Conservation (phyloP, 495 filamentous ascomycete species). For the Astrocystis sublimbata region DNA sequence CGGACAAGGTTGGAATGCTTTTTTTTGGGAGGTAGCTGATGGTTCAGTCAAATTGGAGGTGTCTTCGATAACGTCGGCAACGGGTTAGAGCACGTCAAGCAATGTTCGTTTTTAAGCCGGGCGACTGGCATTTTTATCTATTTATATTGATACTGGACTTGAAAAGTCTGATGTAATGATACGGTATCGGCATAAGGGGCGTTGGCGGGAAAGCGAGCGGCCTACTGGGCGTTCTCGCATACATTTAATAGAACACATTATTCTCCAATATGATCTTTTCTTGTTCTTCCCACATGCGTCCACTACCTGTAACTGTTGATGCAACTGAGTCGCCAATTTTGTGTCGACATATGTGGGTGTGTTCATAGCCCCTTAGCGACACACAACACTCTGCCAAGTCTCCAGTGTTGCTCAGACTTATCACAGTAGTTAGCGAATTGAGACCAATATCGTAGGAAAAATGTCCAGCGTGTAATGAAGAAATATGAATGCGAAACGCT, state of each 20-base stretch:
- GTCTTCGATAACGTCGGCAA: not conserved
- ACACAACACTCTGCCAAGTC: not conserved
- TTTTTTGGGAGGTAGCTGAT: not conserved
- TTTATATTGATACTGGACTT: not conserved
- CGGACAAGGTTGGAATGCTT: not conserved
- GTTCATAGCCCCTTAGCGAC: not conserved
- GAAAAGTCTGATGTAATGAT: slow-evolving; percentile 18
- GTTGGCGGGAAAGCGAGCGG: slow-evolving; percentile 12
- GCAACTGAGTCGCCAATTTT: not conserved
- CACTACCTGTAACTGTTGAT: not conserved
- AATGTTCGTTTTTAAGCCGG: not conserved
- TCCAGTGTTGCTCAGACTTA: not conserved
- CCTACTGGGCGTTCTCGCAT: slow-evolving; percentile 1
- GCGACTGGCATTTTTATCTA: not conserved
- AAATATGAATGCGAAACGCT: too few relatives aligned
- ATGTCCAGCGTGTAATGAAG: too few relatives aligned
- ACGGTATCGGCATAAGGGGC: slow-evolving; percentile 16
- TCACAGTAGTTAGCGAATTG: not conserved
- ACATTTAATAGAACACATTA: slow-evolving; percentile 13
- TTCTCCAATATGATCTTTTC: not conserved
- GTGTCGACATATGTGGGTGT: not conserved
- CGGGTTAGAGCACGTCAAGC: not conserved
- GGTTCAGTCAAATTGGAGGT: not conserved
- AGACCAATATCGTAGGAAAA: too few relatives aligned
- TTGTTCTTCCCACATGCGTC: not conserved